Percentiles rank a stretch among this genome's conserved stretches.
phyloP scores from a whole-genome alignment of 2,329 filamentous ascomycete genomes.

The Penicillium brasilianum region DNA sequence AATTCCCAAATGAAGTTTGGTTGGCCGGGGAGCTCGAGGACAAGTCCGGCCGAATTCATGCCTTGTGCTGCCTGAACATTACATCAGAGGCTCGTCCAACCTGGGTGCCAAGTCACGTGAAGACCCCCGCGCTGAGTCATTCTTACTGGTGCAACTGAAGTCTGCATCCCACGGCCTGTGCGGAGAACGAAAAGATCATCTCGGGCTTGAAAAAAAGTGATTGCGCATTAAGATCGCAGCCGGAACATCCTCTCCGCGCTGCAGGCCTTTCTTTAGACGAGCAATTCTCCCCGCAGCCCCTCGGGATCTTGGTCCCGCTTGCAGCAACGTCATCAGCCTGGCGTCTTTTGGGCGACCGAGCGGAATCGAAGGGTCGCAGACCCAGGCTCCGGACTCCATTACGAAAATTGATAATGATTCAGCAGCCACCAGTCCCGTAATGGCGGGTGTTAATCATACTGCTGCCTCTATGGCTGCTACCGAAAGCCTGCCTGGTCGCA shows the following conservation, averaged over 20 bases:
- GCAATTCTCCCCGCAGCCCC: slow-evolving; percentile 12
- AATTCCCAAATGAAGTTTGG: not conserved
- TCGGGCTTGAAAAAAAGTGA: slow-evolving; percentile 5
- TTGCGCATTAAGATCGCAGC: not conserved
- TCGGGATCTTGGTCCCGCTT: slow-evolving; percentile 22
- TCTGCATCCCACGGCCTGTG: slow-evolving; percentile 21
- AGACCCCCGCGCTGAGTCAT: slow-evolving; percentile 28
- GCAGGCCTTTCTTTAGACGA: not conserved
- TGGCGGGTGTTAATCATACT: slow-evolving; percentile 41
- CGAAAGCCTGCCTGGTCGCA: slow-evolving; percentile 43
- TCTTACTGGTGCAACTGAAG: slow-evolving; percentile 17
- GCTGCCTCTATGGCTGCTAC: slow-evolving; percentile 35
- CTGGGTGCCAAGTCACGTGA: slow-evolving; percentile 20
- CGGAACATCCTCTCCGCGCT: not conserved
- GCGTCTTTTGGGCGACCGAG: slow-evolving; percentile 41
- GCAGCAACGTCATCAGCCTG: slow-evolving; percentile 41
- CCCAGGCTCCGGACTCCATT: slow-evolving; percentile 35
- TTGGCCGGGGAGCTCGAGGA: slow-evolving; percentile 1
- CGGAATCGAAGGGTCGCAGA: slow-evolving; percentile 44
- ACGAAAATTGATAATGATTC: slow-evolving; percentile 42
- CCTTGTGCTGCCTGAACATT: slow-evolving; percentile 6
- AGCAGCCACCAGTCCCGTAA: slow-evolving; percentile 44
- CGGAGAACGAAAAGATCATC: slow-evolving; percentile 18
- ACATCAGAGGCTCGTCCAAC: slow-evolving; percentile 11
- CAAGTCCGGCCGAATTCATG: slow-evolving; percentile 4